A percentile compares a stretch with the other conserved stretches of the same genome.
Conservation (phyloP, 2,329 filamentous ascomycete genomes). For the Aureobasidium sp. region DNA sequence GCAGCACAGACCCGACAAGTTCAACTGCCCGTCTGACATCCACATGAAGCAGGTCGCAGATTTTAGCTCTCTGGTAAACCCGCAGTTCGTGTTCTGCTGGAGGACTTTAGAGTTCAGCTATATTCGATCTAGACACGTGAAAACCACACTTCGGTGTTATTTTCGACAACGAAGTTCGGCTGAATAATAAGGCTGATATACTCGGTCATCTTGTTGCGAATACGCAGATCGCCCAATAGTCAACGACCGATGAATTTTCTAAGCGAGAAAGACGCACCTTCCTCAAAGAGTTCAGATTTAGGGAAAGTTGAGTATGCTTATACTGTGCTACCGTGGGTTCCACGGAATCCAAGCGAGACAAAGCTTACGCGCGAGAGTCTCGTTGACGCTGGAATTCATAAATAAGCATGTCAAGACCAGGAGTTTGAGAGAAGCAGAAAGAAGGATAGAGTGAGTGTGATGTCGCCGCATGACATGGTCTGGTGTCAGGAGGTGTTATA, state of each 20-base stretch:
- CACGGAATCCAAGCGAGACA: neutral
- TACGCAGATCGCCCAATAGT: neutral
- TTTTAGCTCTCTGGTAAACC: neutral
- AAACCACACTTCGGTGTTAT: neutral
- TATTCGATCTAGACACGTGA: neutral
- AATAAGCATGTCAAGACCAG: neutral
- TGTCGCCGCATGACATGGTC: neutral
- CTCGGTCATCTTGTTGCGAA: neutral
- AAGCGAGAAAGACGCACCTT: neutral
- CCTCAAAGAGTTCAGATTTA: neutral
- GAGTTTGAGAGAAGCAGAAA: neutral
- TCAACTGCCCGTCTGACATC: neutral
- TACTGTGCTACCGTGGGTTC: neutral
- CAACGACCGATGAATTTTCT: neutral
- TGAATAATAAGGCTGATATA: constrained; percentile 8
- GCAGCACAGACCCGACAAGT: neutral
- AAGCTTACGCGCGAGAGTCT: neutral
- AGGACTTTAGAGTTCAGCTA: neutral
- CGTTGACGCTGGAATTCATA: neutral
- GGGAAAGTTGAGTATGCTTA: neutral
- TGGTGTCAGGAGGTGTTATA: neutral
- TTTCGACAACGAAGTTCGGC: neutral
- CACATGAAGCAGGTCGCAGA: neutral
- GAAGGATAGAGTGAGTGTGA: neutral
- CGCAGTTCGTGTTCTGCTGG: neutral